Percentiles rank a stretch among this genome's conserved stretches.
Evolutionary conservation across 2,329 filamentous ascomycete genomes (phyloP).

Genomic region (Coniochaeta ligniaria): DNA sequence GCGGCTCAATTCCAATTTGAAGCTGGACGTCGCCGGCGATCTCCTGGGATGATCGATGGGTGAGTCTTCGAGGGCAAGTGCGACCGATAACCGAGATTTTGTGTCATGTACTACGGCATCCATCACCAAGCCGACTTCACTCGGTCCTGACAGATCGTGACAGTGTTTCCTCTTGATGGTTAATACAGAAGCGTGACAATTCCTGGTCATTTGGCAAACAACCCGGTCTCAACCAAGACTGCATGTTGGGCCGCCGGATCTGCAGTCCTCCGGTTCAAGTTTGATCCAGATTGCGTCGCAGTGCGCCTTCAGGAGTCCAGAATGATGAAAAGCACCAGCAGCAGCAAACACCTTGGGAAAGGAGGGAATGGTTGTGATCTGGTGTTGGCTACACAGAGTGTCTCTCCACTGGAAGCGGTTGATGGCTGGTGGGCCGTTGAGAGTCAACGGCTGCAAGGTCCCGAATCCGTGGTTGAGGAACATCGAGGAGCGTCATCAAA

Average conservation of each 20-base stretch:
- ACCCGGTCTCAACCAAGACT: neutral
- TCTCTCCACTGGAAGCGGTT: neutral
- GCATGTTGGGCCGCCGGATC: neutral
- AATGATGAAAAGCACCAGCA: neutral
- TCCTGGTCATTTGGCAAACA: neutral
- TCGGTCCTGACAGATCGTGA: neutral
- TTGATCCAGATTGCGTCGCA: neutral
- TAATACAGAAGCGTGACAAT: neutral
- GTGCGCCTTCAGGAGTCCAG: neutral
- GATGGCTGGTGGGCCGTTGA: neutral
- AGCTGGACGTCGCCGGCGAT: neutral
- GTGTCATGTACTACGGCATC: neutral
- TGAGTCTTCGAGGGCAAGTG: neutral
- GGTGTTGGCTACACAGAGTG: neutral
- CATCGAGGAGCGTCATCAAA: neutral
- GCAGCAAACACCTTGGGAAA: neutral
- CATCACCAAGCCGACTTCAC: neutral
- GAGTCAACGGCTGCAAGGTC: neutral
- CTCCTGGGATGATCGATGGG: neutral
- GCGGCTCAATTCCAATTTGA: neutral
- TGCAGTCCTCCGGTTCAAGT: neutral
- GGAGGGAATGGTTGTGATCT: neutral
- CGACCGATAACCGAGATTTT: neutral
- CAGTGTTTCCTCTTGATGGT: neutral
- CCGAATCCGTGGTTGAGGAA: neutral